Conservation (phyloP, 495 filamentous ascomycete species). For the Amorphotheca resinae region DNA sequence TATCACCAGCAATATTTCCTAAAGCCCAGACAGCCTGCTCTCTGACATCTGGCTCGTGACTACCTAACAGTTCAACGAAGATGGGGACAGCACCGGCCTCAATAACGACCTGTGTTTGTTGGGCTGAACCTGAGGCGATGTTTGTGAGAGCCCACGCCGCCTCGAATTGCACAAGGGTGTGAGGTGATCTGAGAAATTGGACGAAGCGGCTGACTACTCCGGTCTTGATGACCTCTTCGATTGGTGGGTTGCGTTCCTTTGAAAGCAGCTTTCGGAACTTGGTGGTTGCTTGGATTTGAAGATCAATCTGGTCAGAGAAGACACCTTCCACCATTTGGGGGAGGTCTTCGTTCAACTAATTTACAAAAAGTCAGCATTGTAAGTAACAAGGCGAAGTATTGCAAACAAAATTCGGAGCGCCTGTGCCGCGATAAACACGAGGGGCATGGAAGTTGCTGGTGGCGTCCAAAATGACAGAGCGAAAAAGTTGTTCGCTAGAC, state of each 20-base stretch:
- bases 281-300: constrained; percentile 96
- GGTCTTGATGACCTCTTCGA: constrained; percentile 98
- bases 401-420: neutral
- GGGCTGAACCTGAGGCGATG: constrained; percentile 93
- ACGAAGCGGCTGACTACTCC: constrained; percentile 96
- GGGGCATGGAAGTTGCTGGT: neutral
- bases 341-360: constrained; percentile 90
- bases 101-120: constrained; percentile 97
- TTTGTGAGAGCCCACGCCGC: constrained; percentile 99
- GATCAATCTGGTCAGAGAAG: constrained; percentile 96
- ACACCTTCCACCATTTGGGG: constrained; percentile 96
- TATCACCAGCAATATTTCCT: constrained; percentile 98
- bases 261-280: constrained; percentile 96
- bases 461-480: constrained; percentile 14
- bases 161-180: constrained; percentile 98
- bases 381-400: neutral
- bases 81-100: constrained; percentile 97
- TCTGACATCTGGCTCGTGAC: constrained; percentile 94
- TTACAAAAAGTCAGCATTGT: constrained; percentile 11
- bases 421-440: neutral
- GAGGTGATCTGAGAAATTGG: constrained; percentile 94
- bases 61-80: constrained; percentile 89
- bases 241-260: constrained; percentile 98
- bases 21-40: constrained; percentile 99
- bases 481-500: constrained; percentile 17